phyloP scores from a whole-genome alignment of 345 rosid genomes.

The Salix udensis region DNA sequence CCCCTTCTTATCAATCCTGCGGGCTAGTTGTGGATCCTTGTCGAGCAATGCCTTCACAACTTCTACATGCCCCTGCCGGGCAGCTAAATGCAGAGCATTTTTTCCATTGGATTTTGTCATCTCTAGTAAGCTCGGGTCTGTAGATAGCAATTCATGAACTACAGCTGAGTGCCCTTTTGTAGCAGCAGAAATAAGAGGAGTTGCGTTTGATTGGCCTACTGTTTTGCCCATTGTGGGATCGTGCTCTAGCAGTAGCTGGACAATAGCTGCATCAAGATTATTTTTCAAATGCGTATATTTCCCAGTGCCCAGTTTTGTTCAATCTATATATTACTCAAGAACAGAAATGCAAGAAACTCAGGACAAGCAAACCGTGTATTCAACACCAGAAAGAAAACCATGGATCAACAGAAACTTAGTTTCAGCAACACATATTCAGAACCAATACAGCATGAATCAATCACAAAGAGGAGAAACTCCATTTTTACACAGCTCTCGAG shows the following conservation, averaged over 20 bases:
- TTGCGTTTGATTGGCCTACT: conserved; percentile 72
- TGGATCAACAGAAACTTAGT: background rate
- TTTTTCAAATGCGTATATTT: conserved; percentile 8
- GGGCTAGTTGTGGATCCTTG: conserved; percentile 68
- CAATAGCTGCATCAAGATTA: conserved; percentile 57
- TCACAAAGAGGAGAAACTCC: background rate
- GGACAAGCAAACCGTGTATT: background rate
- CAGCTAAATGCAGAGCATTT: conserved; percentile 85
- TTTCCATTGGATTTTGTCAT: conserved; percentile 71
- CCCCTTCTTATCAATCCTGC: conserved; percentile 84
- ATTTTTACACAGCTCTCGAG: background rate
- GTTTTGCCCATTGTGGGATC: conserved; percentile 65
- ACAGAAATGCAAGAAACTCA: conserved; percentile 7
- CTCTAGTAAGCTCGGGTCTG: conserved; percentile 59
- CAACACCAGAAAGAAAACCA: background rate
- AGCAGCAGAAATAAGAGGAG: conserved; percentile 84
- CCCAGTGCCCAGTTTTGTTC: background rate
- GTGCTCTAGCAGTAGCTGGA: conserved; percentile 60
- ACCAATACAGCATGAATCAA: background rate
- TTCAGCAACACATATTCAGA: background rate
- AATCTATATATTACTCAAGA: background rate
- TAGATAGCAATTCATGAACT: conserved; percentile 57
- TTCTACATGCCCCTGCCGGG: conserved; percentile 84
- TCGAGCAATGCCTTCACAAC: conserved; percentile 64
- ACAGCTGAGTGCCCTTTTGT: conserved; percentile 63